A percentile compares a stretch with the other conserved stretches of the same genome.
phyloP scores from a whole-genome alignment of 441 rosid species.

The Pelargonium fulgidum region DNA sequence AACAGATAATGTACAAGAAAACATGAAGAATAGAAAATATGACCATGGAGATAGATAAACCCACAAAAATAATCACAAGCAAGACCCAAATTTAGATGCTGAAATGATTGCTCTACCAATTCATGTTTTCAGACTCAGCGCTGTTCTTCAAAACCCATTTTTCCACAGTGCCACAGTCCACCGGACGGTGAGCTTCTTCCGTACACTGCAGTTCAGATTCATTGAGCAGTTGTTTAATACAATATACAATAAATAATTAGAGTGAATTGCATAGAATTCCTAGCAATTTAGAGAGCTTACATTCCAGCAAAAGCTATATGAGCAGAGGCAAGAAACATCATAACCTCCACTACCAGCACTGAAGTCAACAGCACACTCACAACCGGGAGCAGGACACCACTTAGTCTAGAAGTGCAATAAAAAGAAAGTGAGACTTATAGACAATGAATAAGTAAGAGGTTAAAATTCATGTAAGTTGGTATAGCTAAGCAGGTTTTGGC shows the following conservation, averaged over 20 bases:
- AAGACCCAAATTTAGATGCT: neutral
- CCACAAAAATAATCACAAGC: neutral
- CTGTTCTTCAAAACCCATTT: conserved; percentile 93
- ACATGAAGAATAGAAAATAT: neutral
- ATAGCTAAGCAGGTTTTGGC: neutral
- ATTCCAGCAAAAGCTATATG: conserved; percentile 59
- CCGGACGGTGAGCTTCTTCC: conserved; percentile 98
- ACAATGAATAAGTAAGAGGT: no score
- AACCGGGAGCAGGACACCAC: conserved; percentile 69
- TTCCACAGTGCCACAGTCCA: conserved; percentile 79
- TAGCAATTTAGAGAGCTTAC: conserved; percentile 34
- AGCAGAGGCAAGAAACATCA: conserved; percentile 28
- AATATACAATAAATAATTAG: no score
- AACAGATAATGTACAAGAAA: neutral
- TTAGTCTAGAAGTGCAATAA: conserved; percentile 52
- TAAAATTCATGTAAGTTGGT: neutral
- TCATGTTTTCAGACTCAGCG: conserved; percentile 96
- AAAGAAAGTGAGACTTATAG: neutral
- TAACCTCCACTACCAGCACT: conserved; percentile 19
- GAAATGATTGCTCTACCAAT: conserved; percentile 45
- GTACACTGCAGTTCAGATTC: conserved; percentile 55
- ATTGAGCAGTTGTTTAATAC: neutral
- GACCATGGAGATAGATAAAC: neutral
- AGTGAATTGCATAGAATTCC: no score
- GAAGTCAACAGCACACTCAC: conserved; percentile 28